Conservation (phyloP, 2,329 filamentous ascomycete genomes). For the Rhynchosporium secalis region DNA sequence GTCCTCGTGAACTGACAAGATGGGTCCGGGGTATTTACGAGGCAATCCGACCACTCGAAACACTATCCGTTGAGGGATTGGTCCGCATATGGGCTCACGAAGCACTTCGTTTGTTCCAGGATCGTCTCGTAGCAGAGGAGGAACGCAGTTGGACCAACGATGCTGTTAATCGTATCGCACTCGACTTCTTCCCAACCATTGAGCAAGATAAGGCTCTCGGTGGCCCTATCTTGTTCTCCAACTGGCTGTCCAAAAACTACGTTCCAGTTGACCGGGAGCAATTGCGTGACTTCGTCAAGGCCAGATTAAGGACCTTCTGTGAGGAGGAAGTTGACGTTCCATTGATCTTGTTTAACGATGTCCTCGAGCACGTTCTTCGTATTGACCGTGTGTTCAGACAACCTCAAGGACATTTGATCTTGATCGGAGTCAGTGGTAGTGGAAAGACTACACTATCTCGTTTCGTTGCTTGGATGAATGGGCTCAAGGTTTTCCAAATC, state of each 20-base stretch:
- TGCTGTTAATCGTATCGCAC: slow-evolving; percentile 78
- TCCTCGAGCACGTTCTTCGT: slow-evolving; percentile 93
- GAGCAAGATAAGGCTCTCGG: slow-evolving; percentile 86
- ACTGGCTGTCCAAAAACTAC: slow-evolving; percentile 99
- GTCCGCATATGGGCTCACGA: slow-evolving; percentile 98
- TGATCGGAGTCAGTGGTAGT: slow-evolving; percentile 97
- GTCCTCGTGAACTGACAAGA: slow-evolving; percentile 93
- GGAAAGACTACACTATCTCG: slow-evolving; percentile 97
- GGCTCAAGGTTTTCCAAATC: slow-evolving; percentile 98
- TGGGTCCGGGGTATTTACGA: slow-evolving; percentile 99
- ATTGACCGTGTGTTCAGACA: slow-evolving; percentile 99
- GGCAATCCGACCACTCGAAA: slow-evolving; percentile 89
- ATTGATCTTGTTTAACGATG: slow-evolving; percentile 98
- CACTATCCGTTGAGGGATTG: slow-evolving; percentile 82
- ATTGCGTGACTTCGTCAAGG: slow-evolving; percentile 95
- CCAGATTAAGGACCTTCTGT: slow-evolving; percentile 94
- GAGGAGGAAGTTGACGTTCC: slow-evolving; percentile 99
- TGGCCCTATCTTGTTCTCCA: slow-evolving; percentile 95
- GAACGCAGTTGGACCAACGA: slow-evolving; percentile 96
- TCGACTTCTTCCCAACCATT: slow-evolving; percentile 93
- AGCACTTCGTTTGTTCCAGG: slow-evolving; percentile 92
- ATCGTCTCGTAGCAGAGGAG: slow-evolving; percentile 91
- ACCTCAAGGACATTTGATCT: slow-evolving; percentile 94
- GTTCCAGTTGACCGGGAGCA: slow-evolving; percentile 94
- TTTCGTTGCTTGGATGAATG: slow-evolving; percentile 99